Evolutionary conservation across 495 filamentous ascomycete genomes (phyloP), one percentile per base, ranked within the genome.

Genomic region (Penicillium alfredii): DNA sequence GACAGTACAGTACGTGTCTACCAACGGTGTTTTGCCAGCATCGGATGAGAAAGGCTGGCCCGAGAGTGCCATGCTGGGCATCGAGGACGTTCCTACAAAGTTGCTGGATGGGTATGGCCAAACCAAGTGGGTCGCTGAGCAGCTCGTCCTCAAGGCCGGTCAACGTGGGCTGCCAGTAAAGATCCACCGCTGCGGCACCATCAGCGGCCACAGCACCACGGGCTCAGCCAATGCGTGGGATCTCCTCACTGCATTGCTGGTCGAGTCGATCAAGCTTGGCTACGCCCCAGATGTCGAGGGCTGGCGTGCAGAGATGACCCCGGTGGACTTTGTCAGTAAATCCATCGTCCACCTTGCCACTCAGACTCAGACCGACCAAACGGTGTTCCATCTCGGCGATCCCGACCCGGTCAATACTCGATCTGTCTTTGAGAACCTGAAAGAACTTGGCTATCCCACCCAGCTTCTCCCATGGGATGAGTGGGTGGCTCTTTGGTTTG

Each of bases 221-320:
- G 78, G 77, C 18, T 72, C 78, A n/a, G 70, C 77, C 1, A 84
- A 84, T 40, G 70, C 78, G 0, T 83, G 74, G 60, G 80, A 83
- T 69, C 63, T 84, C 4, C 59, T 84, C 8, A 76, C 73, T 41
- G 80, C 80, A 0, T 42, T 84, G 34, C 63, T 83, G 14, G 77
- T 84, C 2, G 80, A 84, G 45, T 82, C 79, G 6, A 69, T 82
- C 21, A 71, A 73, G 18, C 47, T 84, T 0, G 78, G 79, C 13
- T 72, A 71, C 35, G 70, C 69, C 4, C 79, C 79, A 0, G 71
- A 80, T 35, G 73, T 82, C 14, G 64, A 76, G 22, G 78, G 76
- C 33, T 83, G 80, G 79, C 72, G 74, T 17, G 77, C 77, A 0
- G 80, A 84, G 58, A 82, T 82, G 78, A 82, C 80, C 2, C 80